Conservation (phyloP, 78 protist species). For the Protostelium mycophagum region DNA sequence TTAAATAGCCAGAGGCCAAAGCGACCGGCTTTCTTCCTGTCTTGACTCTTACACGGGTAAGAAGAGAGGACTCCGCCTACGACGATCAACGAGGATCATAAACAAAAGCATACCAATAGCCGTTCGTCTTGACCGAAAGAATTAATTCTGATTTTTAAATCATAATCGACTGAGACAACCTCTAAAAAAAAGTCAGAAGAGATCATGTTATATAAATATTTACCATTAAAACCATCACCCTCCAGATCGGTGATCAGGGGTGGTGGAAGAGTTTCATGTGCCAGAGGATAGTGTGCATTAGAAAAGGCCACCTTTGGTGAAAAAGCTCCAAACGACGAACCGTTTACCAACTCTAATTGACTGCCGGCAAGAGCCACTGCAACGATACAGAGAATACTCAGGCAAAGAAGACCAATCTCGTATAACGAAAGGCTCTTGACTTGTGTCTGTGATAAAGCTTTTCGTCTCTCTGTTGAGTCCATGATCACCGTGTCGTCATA, state of each 20-base stretch:
- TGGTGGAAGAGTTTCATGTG: slow-evolving; percentile 27
- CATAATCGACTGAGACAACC: slow-evolving; percentile 36
- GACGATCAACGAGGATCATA: background rate
- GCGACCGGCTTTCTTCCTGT: slow-evolving; percentile 45
- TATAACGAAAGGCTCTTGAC: background rate
- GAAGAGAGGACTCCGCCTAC: slow-evolving; percentile 19
- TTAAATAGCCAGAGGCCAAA: slow-evolving; percentile 28
- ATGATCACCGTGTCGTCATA: background rate
- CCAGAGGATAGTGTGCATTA: slow-evolving; percentile 52
- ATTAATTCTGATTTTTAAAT: slow-evolving; percentile 27
- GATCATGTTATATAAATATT: too few relatives aligned
- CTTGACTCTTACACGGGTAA: slow-evolving; percentile 34
- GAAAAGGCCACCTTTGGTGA: background rate
- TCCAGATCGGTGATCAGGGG: slow-evolving; percentile 52
- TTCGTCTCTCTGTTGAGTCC: background rate
- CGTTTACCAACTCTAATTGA: background rate
- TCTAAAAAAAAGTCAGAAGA: slow-evolving; percentile 11
- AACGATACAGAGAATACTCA: background rate
- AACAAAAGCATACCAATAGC: background rate
- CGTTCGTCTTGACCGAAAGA: background rate
- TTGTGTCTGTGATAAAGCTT: background rate
- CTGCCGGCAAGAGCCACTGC: background rate
- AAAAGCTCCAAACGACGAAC: background rate
- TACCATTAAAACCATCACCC: slow-evolving; percentile 62
- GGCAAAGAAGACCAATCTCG: background rate